A percentile compares a stretch with the other conserved stretches of the same genome.
These are phyloP conservation scores for Candida tetrigidarum DNA, from an alignment of 1,139 yeast genomes.

Conservation along the genomic window DNA sequence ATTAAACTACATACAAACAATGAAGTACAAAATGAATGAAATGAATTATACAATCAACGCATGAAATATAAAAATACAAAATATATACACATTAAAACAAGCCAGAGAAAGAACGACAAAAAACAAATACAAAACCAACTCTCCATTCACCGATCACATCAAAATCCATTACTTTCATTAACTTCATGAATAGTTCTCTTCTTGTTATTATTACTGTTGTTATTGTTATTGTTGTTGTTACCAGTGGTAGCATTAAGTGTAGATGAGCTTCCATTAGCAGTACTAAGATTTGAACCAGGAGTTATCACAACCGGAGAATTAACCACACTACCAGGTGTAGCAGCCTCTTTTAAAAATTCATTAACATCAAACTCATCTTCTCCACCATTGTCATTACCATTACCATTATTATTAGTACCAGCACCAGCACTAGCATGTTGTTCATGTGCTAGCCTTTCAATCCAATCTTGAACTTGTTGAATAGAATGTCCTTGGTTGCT, in stretches of 20 bases:
- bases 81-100: background rate
- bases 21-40: no score
- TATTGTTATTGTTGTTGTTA: background rate
- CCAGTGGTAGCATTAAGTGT: conserved; percentile 15
- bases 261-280: background rate
- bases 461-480: conserved; percentile 64
- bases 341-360: conserved; percentile 33
- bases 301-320: conserved; percentile 17
- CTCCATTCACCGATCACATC: no score
- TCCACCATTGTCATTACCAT: conserved; percentile 19
- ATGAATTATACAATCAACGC: no score
- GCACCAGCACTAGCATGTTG: conserved; percentile 4
- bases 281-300: conserved; percentile 13
- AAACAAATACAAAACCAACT: no score
- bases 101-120: no score
- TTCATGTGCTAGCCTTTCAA: conserved; percentile 46
- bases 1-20: no score
- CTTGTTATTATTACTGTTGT: conserved; percentile 6
- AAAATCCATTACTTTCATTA: conserved; percentile 20
- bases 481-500: conserved; percentile 57
- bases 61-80: no score
- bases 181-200: conserved; percentile 26
- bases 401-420: conserved; percentile 18
- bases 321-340: conserved; percentile 14
- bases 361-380: conserved; percentile 44